Evolutionary conservation across 78 protist genomes (phyloP).

Genomic region (Dictyostelium purpureum): DNA sequence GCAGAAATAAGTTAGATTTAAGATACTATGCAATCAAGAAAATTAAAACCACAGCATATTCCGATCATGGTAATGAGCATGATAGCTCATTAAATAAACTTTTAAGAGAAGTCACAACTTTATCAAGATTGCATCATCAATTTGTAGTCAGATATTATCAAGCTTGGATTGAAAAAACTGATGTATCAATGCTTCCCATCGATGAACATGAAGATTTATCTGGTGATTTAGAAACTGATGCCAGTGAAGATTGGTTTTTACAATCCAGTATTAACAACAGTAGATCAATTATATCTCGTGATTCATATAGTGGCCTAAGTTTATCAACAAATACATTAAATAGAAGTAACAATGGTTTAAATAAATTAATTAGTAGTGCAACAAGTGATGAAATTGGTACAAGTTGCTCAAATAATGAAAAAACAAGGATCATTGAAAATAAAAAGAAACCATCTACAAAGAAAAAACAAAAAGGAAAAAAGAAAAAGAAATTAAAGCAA

Average conservation of each 20-base stretch:
- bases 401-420: neutral
- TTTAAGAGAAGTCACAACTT: slow-evolving; percentile 82
- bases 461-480: neutral
- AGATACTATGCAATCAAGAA: slow-evolving; percentile 85
- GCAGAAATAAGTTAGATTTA: slow-evolving; percentile 73
- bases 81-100: slow-evolving; percentile 58
- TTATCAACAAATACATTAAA: neutral
- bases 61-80: slow-evolving; percentile 36
- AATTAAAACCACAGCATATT: slow-evolving; percentile 21
- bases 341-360: too few relatives aligned
- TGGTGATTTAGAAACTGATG: slow-evolving; percentile 69
- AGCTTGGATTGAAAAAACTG: slow-evolving; percentile 80
- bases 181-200: too few relatives aligned
- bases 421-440: neutral
- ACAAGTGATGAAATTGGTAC: neutral
- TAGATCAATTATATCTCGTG: slow-evolving; percentile 29
- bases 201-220: slow-evolving; percentile 28
- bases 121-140: slow-evolving; percentile 81
- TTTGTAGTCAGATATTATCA: slow-evolving; percentile 87
- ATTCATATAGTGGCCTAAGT: neutral
- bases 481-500: neutral
- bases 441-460: neutral
- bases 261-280: slow-evolving; percentile 33
- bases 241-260: slow-evolving; percentile 59
- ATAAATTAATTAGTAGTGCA: too few relatives aligned